Conservation (phyloP, 495 filamentous ascomycete species). For the Penicillium fimorum region DNA sequence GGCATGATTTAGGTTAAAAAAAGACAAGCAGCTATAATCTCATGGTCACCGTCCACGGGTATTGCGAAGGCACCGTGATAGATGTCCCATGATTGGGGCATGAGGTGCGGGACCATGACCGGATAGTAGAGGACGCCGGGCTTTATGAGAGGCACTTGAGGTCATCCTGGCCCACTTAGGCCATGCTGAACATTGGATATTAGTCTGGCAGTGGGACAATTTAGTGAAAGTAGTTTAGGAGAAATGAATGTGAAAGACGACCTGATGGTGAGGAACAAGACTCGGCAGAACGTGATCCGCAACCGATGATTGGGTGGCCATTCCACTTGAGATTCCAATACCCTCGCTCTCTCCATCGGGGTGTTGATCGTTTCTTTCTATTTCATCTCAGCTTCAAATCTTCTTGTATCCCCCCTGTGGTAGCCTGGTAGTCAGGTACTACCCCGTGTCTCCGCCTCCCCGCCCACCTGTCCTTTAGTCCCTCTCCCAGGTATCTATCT, state of each 20-base stretch:
- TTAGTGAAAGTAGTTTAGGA: background rate
- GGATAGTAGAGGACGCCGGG: background rate
- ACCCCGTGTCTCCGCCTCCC: slow-evolving; percentile 23
- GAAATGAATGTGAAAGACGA: background rate
- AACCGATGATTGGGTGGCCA: slow-evolving; percentile 28
- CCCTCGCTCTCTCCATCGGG: slow-evolving; percentile 2
- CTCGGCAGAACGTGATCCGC: slow-evolving; percentile 30
- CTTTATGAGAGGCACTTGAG: background rate
- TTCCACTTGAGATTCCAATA: slow-evolving; percentile 21
- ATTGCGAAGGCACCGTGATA: background rate
- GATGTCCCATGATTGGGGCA: slow-evolving; percentile 26
- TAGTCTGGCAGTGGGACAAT: background rate
- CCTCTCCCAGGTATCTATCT: slow-evolving; percentile 25
- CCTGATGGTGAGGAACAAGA: background rate
- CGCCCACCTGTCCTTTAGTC: slow-evolving; percentile 27
- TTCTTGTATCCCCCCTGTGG: slow-evolving; percentile 10
- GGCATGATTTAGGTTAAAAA: background rate
- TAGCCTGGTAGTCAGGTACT: slow-evolving; percentile 28
- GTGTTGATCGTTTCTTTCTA: slow-evolving; percentile 12
- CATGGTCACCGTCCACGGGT: background rate
- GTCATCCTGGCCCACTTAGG: background rate
- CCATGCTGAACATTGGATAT: background rate
- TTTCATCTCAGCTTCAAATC: slow-evolving; percentile 9
- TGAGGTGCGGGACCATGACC: slow-evolving; percentile 24
- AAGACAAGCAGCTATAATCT: background rate